These are phyloP conservation scores for Alternaria hordeiaustralica DNA, from an alignment of 2,329 filamentous ascomycete genomes.

Conservation along the genomic window DNA sequence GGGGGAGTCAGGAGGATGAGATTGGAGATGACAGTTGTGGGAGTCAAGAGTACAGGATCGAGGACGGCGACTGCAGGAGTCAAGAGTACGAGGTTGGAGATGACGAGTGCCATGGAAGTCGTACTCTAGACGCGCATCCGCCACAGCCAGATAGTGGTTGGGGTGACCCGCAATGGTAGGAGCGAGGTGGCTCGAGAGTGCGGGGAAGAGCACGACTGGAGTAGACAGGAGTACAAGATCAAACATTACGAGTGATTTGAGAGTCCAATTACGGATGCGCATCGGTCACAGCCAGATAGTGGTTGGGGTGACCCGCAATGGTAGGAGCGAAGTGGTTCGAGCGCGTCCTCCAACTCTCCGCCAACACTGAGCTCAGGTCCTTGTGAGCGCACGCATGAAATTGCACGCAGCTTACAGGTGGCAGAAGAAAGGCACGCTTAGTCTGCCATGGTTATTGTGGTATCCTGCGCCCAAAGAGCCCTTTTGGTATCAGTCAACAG, in stretches of 20 bases:
- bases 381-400: neutral
- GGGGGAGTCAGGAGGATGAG: neutral
- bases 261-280: neutral
- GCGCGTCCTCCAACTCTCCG: neutral
- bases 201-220: neutral
- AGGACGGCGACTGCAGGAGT: too few relatives aligned
- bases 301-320: neutral
- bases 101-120: too few relatives aligned
- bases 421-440: neutral
- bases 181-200: too few relatives aligned
- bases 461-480: neutral
- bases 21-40: too few relatives aligned
- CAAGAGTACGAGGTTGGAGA: too few relatives aligned
- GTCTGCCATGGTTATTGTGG: neutral
- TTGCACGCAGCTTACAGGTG: rapidly evolving
- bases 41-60: too few relatives aligned
- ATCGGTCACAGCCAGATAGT: neutral
- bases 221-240: neutral
- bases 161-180: too few relatives aligned
- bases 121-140: too few relatives aligned
- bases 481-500: rapidly evolving
- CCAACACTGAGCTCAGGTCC: neutral
- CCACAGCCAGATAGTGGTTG: too few relatives aligned
- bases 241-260: neutral
- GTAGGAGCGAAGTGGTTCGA: neutral